These are phyloP conservation scores for Plasmodium yoelii DNA, from an alignment of 169 alveolate species.

Conservation along the genomic window DNA sequence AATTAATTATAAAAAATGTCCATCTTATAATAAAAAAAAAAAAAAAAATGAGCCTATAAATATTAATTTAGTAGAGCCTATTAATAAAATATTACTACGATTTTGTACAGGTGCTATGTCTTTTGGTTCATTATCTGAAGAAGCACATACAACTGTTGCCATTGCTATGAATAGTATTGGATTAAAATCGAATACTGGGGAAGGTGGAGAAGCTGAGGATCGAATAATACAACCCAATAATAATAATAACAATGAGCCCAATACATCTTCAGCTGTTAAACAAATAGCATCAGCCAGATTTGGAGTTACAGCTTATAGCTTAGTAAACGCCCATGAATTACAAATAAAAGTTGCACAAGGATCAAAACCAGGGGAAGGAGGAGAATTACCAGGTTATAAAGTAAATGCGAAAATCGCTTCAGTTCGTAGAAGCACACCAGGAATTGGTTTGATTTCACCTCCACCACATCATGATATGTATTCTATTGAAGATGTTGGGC, in stretches of 20 bases:
- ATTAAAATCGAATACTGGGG: slow-evolving; percentile 85
- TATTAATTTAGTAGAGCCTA: slow-evolving; percentile 77
- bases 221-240: slow-evolving; percentile 34
- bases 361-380: slow-evolving; percentile 91
- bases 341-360: slow-evolving; percentile 89
- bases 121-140: slow-evolving; percentile 80
- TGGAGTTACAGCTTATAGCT: slow-evolving; percentile 84
- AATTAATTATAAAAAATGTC: slow-evolving; percentile 78
- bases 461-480: slow-evolving; percentile 91
- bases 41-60: slow-evolving; percentile 82
- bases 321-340: slow-evolving; percentile 85
- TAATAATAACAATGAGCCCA: slow-evolving; percentile 20
- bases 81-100: slow-evolving; percentile 67
- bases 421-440: slow-evolving; percentile 85
- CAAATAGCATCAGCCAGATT: slow-evolving; percentile 88
- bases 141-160: slow-evolving; percentile 85
- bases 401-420: slow-evolving; percentile 87
- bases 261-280: slow-evolving; percentile 82
- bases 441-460: slow-evolving; percentile 87
- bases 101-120: slow-evolving; percentile 85
- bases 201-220: slow-evolving; percentile 87
- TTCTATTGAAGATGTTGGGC: slow-evolving; percentile 88
- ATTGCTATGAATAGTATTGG: slow-evolving; percentile 85
- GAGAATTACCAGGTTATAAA: slow-evolving; percentile 90
- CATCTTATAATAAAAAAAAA: slow-evolving; percentile 76